Evolutionary conservation across 2,329 filamentous ascomycete genomes (phyloP), one percentile per base, ranked within the genome.

Genomic region (Neocucurbitaria cava): DNA sequence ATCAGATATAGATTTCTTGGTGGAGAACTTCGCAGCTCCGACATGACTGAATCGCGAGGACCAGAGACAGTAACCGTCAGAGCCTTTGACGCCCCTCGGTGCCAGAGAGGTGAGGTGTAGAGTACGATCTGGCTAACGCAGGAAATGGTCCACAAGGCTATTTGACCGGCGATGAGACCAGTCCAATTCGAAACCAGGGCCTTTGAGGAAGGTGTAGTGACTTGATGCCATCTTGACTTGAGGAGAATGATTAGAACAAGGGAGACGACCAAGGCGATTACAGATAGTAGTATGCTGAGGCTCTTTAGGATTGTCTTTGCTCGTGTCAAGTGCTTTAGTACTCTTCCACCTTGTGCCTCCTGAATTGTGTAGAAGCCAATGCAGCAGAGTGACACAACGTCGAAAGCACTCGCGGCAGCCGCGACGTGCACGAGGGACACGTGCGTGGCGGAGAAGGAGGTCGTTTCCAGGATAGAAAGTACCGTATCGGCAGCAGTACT

Each of bases 1-100:
- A 66, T 54, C 31, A 66, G 53, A 53, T 66, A 68, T 15, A 74
- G 41, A 31, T 70, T 65, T 17, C 57, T 65, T 20, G 64, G 62
- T 17, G 63, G 57, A 9, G 62, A 61, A 33, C 61, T 58, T 36
- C 68, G 70, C 35, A 70, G 49, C 48, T 76, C 73, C 24, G 73
- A 73, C 63, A 75, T 73, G 44, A 73, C 68, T 9, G 72, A 74
- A 43, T 74, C 73, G 48, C 72, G 64, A 8, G 70, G 66, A 5
- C 67, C 70, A 36, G 70, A 70, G 35, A 55, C 49, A 13, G 46
- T 43, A 38, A 71, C 56, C 11, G 54, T 42, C 35, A 66, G 67
- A 9, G 61, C 58, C 44, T 64, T 48, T 24, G 53, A 56, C 39
- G 56, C 57, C 18, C 62, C 57, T n/a, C 53, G 62, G 24, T 44